Evolutionary conservation across 1,284 basidiomycete species (phyloP), one percentile per base, ranked within the genome.

Genomic region (Apiotrichum siamense): DNA sequence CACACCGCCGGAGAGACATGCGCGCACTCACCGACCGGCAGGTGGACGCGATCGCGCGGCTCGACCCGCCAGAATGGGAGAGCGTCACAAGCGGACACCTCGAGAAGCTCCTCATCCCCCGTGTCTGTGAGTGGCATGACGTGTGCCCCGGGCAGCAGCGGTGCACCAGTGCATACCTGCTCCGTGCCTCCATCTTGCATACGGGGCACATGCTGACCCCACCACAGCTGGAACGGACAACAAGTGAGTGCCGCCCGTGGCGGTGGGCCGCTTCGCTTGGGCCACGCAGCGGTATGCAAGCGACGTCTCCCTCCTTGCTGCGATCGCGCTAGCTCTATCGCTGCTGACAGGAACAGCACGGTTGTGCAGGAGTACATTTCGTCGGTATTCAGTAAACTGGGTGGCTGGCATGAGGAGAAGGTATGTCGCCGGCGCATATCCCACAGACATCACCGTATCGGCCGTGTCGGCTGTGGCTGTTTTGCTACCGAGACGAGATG

Each of bases 361-460:
- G 64, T 83, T 31, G 88, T 92, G 55, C 81, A 85, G 50, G 77
- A 84, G 50, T 86, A 93, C 65, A 84, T 94, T 58, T 78, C 82
- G 15, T 76, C 80, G 15, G 82, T 82, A 0, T 76, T 94, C 63
- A 79, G 79, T 62, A 76, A 77, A 18, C 76, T 92, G 36, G 79
- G n/a, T n/a, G n/a, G 85, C n/a, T 94, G 90, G 90, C 80, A 89
- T 57, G 76, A 91, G 38, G 87, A 92, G 66, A 81, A 84, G 45
- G 43, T 44, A 10, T 7, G 39, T 27, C 2, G 6, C 7, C n/a
- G 18, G 7, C 7, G n/a, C 35, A 7, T 7, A 5, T 5, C 32
- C 13, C 15, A 10, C 32, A 33, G 13, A 7, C 32, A n/a, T n/a
- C n/a, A n/a, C n/a, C n/a, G n/a, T n/a, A n/a, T n/a, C n/a, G n/a